Conservation (phyloP, 1,284 basidiomycete species). For the Sanghuangporus weigelae region DNA sequence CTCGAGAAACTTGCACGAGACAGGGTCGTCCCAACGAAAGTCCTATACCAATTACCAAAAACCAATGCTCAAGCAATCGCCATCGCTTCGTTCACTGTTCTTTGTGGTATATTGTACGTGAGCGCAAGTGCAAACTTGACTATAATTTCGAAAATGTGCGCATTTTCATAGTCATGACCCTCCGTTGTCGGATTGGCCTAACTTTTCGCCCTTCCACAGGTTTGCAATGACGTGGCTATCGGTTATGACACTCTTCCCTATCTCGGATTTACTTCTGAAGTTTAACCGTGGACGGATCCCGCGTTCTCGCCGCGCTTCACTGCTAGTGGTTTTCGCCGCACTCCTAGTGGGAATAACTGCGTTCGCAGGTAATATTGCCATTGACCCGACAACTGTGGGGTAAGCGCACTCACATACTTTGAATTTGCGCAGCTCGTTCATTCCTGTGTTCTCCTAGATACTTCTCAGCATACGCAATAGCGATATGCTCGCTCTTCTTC, state of each 20-base stretch:
- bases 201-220: slow-evolving; percentile 27
- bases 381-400: slow-evolving; percentile 51
- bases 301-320: slow-evolving; percentile 35
- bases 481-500: slow-evolving; percentile 41
- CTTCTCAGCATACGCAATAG: slow-evolving; percentile 54
- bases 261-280: slow-evolving; percentile 54
- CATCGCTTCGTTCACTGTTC: slow-evolving; percentile 43
- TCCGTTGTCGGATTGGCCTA: neutral
- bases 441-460: slow-evolving; percentile 37
- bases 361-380: slow-evolving; percentile 54
- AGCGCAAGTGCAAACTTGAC: slow-evolving; percentile 47
- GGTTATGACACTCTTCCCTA: slow-evolving; percentile 59
- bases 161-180: neutral
- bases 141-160: slow-evolving; percentile 55
- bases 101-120: slow-evolving; percentile 53
- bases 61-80: slow-evolving; percentile 53
- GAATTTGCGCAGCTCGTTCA: neutral
- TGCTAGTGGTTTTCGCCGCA: slow-evolving; percentile 36
- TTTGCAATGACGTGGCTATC: slow-evolving; percentile 61
- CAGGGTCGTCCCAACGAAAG: slow-evolving; percentile 49
- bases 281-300: slow-evolving; percentile 59
- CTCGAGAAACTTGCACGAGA: slow-evolving; percentile 54
- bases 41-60: slow-evolving; percentile 42
- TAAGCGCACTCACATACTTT: slow-evolving; percentile 26
- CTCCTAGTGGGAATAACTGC: slow-evolving; percentile 42